A percentile compares a stretch with the other conserved stretches of the same genome.
phyloP scores from a whole-genome alignment of 805 yeast species.

The Teunomyces pallodes region DNA sequence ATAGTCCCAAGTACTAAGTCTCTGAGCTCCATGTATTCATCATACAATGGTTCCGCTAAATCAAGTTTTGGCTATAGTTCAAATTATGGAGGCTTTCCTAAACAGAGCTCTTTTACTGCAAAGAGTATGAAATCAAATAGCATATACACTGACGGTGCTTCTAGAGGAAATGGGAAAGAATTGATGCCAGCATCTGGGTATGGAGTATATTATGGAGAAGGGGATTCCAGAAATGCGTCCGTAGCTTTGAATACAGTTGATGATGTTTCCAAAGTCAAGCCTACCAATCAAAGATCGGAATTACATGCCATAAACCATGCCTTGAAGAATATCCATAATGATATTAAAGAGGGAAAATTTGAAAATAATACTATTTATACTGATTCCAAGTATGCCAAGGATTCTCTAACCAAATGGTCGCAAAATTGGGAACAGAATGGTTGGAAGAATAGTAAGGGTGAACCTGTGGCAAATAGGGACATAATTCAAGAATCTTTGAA shows the following conservation, averaged over 20 bases:
- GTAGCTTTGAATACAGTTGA: constrained; percentile 43
- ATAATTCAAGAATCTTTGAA: constrained; percentile 36
- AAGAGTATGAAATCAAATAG: neutral
- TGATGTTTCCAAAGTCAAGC: constrained; percentile 24
- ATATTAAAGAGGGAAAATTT: constrained; percentile 8
- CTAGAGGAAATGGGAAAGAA: constrained; percentile 53
- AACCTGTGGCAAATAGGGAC: constrained; percentile 50
- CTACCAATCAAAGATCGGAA: constrained; percentile 83
- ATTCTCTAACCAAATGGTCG: constrained; percentile 57
- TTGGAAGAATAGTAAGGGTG: constrained; percentile 47
- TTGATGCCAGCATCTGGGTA: constrained; percentile 54
- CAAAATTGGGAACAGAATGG: constrained; percentile 54
- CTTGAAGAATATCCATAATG: constrained; percentile 35
- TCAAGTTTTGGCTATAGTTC: neutral
- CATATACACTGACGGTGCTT: constrained; percentile 80
- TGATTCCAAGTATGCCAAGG: constrained; percentile 69
- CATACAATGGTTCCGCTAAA: neutral
- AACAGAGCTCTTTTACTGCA: neutral
- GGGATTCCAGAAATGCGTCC: constrained; percentile 53
- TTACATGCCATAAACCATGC: constrained; percentile 65
- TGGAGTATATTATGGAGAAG: constrained; percentile 69
- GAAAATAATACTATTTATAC: constrained; percentile 47
- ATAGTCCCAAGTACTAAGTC: neutral
- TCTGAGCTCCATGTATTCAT: neutral
- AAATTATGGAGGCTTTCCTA: neutral